Conservation (phyloP, 495 filamentous ascomycete genomes). For the Talaromyces liani region DNA sequence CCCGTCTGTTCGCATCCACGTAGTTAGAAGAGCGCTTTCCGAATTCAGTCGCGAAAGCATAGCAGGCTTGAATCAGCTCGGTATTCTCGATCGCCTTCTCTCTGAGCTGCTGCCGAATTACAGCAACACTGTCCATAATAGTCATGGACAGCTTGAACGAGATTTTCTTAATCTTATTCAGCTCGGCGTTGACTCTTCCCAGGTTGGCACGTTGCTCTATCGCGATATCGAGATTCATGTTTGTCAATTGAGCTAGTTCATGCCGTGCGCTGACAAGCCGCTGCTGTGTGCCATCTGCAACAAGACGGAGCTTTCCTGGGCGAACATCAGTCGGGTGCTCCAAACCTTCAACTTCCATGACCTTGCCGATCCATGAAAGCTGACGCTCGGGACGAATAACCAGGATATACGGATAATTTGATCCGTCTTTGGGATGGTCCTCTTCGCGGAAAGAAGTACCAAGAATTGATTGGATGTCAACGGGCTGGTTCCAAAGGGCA, state of each 20-base stretch:
- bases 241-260: constrained; percentile 66
- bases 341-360: constrained; percentile 59
- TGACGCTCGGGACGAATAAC: constrained; percentile 75
- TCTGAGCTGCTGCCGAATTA: constrained; percentile 66
- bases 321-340: constrained; percentile 82
- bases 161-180: constrained; percentile 93
- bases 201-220: constrained; percentile 91
- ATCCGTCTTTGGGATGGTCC: constrained; percentile 58
- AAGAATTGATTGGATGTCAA: constrained; percentile 77
- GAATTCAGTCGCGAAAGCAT: constrained; percentile 96
- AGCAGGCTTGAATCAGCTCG: constrained; percentile 96
- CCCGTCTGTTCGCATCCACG: constrained; percentile 86
- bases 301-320: constrained; percentile 75
- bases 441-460: constrained; percentile 82
- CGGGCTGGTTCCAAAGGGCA: constrained; percentile 60
- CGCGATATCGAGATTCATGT: constrained; percentile 75
- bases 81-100: constrained; percentile 80
- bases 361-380: constrained; percentile 75
- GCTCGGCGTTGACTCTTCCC: constrained; percentile 78
- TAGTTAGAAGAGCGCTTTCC: constrained; percentile 87
- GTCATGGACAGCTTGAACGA: constrained; percentile 96
- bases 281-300: constrained; percentile 79
- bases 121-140: constrained; percentile 97
- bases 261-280: constrained; percentile 70
- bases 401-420: constrained; percentile 68